Percentiles rank a stretch among this genome's conserved stretches.
These are phyloP conservation scores for Leishmania guyanensis DNA, from an alignment of 208 protist genomes.

Conservation along the genomic window DNA sequence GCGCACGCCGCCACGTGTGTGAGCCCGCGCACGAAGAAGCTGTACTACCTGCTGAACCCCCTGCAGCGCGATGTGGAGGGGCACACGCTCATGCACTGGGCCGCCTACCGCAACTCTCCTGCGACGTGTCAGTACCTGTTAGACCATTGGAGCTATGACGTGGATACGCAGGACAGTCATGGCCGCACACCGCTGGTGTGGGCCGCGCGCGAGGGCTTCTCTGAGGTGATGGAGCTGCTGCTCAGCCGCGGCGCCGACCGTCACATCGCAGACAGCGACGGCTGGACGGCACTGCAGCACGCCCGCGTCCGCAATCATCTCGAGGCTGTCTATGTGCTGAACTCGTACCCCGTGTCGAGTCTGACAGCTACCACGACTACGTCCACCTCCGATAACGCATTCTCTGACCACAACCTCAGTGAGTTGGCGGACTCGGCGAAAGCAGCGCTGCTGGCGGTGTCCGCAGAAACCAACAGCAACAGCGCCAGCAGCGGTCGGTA, in stretches of 20 bases:
- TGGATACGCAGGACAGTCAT: slow-evolving; percentile 46
- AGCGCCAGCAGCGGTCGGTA: slow-evolving; percentile 19
- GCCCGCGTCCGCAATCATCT: slow-evolving; percentile 60
- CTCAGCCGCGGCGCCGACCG: slow-evolving; percentile 49
- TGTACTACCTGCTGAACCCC: slow-evolving; percentile 51
- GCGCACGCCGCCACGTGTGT: slow-evolving; percentile 13
- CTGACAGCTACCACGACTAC: background rate
- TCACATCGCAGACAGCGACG: slow-evolving; percentile 43
- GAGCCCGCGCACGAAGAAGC: slow-evolving; percentile 27
- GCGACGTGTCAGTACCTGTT: slow-evolving; percentile 72
- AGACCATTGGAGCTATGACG: slow-evolving; percentile 57
- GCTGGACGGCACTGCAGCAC: slow-evolving; percentile 66
- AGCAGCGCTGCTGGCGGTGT: slow-evolving; percentile 3
- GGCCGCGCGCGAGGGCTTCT: slow-evolving; percentile 78
- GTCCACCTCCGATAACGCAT: background rate
- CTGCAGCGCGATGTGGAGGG: slow-evolving; percentile 50
- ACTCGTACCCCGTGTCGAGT: slow-evolving; percentile 12
- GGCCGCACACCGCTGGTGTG: slow-evolving; percentile 78
- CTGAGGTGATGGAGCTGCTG: slow-evolving; percentile 68
- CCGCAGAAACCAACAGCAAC: background rate
- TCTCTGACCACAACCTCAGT: background rate
- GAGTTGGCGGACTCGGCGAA: slow-evolving; percentile 1
- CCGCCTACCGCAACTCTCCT: slow-evolving; percentile 65
- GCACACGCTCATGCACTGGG: slow-evolving; percentile 82
- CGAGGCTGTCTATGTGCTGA: slow-evolving; percentile 56